Base-by-base conservation (phyloP, 2,329 filamentous ascomycete species). In the Escovopsis sp. region DNA sequence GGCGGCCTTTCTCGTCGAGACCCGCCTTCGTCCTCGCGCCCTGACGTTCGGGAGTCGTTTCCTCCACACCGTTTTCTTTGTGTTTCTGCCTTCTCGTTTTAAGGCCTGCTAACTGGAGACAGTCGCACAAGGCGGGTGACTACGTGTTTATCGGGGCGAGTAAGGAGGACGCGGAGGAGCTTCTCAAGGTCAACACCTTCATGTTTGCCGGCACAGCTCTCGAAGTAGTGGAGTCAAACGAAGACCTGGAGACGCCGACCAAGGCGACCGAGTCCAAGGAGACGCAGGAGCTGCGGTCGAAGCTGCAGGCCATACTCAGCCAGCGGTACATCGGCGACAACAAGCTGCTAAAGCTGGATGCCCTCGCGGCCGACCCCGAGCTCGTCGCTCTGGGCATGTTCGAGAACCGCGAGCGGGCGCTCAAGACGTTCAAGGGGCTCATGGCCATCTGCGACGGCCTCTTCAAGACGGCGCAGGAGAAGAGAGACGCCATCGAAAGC, bases 371-470 rank as follows among this genome's bases (percentile, higher is more conserved):
- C 33, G 88, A 96, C 48, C 61, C 73, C 2, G 72, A 77, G 39
- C 69, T 96, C 4, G 65, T 76, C 36, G 65, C 70, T 29, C 76
- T 86, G 56, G 82, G 82, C 27, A 80, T 88, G 48, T 86, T 93
- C 52, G 70, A 75, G 41, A 73, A 64, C 39, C 72, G 70, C 39
- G 74, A 78, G 4, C 77, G 76, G 1, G 76, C 81, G 31, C 72
- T 80, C 43, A 98, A 94, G 55, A 82, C 94, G 42, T 94, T 96
- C 60, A 83, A 82, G 35, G 88, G 83, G 2, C 66, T 96, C 41
- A 93, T 96, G 82, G 76, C 74, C 39, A 76, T 94, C 32, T 86
- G 83, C 53, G 77, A 92, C 35, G 63, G 73, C 41, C 70, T 79
- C 14, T 93, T 94, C 61, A 76, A 79, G 45, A 77, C 70, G 2